Evolutionary conservation across 78 protist genomes (phyloP).

Genomic region (Pigoraptor vietnamica): DNA sequence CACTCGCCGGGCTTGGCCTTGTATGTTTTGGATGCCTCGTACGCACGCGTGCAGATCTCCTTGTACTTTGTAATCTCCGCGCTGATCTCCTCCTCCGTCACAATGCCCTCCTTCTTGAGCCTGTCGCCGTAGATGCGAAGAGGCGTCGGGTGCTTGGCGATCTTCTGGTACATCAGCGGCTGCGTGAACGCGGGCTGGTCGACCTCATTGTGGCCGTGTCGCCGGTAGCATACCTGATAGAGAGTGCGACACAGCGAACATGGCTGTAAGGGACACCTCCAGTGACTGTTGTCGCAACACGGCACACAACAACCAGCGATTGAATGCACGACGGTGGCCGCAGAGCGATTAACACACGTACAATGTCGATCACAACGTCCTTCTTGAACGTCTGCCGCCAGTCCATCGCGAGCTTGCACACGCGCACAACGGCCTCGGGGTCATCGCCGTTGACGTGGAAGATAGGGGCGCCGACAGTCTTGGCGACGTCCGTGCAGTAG

Average conservation of each 20-base stretch:
- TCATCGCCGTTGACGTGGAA: slow-evolving; percentile 98
- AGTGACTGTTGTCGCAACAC: neutral
- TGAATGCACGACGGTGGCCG: too few relatives aligned
- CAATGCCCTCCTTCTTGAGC: slow-evolving; percentile 20
- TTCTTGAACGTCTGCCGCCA: slow-evolving; percentile 65
- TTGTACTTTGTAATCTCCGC: neutral
- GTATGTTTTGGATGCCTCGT: neutral
- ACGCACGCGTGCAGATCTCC: slow-evolving; percentile 9
- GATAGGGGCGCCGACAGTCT: slow-evolving; percentile 78
- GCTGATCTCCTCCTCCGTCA: slow-evolving; percentile 3
- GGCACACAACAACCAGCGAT: too few relatives aligned
- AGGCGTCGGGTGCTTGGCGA: slow-evolving; percentile 46
- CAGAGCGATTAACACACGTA: neutral
- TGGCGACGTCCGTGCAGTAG: slow-evolving; percentile 90
- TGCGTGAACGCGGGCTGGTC: slow-evolving; percentile 97
- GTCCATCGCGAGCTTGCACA: slow-evolving; percentile 47
- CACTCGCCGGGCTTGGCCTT: slow-evolving; percentile 1
- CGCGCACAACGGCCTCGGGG: neutral
- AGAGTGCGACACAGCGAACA: neutral
- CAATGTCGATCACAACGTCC: slow-evolving; percentile 84
- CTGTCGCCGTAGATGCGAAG: slow-evolving; percentile 6
- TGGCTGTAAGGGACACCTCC: neutral
- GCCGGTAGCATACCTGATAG: slow-evolving; percentile 73
- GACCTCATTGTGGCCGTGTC: slow-evolving; percentile 91
- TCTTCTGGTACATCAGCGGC: slow-evolving; percentile 85